Base-by-base conservation (phyloP, 331 rosid genomes). In the Rhamnella rubrinervis region DNA sequence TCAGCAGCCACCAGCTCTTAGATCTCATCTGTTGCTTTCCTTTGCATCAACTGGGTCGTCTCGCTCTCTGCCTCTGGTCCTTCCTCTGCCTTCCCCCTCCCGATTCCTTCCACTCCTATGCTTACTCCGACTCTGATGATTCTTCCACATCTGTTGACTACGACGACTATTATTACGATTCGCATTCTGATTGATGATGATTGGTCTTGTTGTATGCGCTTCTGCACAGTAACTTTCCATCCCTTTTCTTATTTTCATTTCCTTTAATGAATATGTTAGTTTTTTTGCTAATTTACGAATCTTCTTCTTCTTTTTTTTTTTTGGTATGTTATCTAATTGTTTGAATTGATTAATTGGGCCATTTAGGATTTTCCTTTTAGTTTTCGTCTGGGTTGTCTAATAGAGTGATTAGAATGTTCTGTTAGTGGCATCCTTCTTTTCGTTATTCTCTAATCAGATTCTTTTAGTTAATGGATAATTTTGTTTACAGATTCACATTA, bases 1-100 rank as follows among this genome's bases (percentile, higher is more conserved):
- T 92, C 28, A 75, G 68, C 81, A 81, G 89, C 67, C 70, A 81
- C 0, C 82, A 85, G 67, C 75, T 92, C 14, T 73, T 92, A 41
- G 85, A 87, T 85, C 86, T 92, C 15, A 68, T 92, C 44, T 81
- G 75, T 63, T 74, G 85, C 56, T 80, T 89, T 71, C 97, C 97
- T 71, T 46, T 92, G 37, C 97, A 82, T 59, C 96, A 89, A 55
- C 57, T 89, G 68, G 84, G 91, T 81, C 89, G 92, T n/a, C 47
- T 91, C 3, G 80, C 90, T 65, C 73, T 92, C 50, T 87, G 96
- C 72, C 75, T 92, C 20, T 89, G 93, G 85, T 75, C 88, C 44
- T 87, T 87, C 71, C 74, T 92, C 72, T 92, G 97, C 71, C 63
- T 84, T 41, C 92, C 93, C 65, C 88, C 80, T 5, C 76, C 85